These are phyloP conservation scores for Glebionis coronaria DNA, from an alignment of 129 eudicot genomes.

Conservation along the genomic window DNA sequence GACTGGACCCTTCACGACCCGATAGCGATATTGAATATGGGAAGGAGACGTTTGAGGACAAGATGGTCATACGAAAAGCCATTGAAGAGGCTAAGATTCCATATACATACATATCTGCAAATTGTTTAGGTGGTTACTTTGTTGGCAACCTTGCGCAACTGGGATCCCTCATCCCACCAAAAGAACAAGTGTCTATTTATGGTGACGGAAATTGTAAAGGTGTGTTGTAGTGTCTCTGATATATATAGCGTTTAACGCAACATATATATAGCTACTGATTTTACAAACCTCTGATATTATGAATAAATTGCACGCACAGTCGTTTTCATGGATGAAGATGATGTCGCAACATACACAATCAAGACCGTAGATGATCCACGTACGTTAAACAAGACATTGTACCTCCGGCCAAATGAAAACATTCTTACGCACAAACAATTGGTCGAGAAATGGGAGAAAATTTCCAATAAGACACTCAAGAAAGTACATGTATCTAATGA, in stretches of 20 bases:
- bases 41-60: conserved; percentile 38
- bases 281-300: background rate
- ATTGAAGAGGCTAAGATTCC: conserved; percentile 49
- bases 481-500: conserved; percentile 33
- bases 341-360: conserved; percentile 41
- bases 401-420: conserved; percentile 41
- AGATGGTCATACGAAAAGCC: conserved; percentile 46
- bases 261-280: no score
- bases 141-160: conserved; percentile 38
- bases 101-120: conserved; percentile 48
- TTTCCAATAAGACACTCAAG: conserved; percentile 28
- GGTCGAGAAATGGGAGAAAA: conserved; percentile 42
- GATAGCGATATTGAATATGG: conserved; percentile 33
- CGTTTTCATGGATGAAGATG: conserved; percentile 48
- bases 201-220: conserved; percentile 52
- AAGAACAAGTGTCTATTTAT: conserved; percentile 28
- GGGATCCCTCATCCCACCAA: conserved; percentile 39
- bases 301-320: conserved; percentile 22
- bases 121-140: conserved; percentile 50
- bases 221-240: background rate
- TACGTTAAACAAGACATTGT: conserved; percentile 39
- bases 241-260: no score
- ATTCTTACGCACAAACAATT: conserved; percentile 39
- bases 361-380: conserved; percentile 45
- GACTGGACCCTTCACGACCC: conserved; percentile 41